Evolutionary conservation across 1,139 yeast genomes (phyloP).

Genomic region (Suhomyces kunorum): DNA sequence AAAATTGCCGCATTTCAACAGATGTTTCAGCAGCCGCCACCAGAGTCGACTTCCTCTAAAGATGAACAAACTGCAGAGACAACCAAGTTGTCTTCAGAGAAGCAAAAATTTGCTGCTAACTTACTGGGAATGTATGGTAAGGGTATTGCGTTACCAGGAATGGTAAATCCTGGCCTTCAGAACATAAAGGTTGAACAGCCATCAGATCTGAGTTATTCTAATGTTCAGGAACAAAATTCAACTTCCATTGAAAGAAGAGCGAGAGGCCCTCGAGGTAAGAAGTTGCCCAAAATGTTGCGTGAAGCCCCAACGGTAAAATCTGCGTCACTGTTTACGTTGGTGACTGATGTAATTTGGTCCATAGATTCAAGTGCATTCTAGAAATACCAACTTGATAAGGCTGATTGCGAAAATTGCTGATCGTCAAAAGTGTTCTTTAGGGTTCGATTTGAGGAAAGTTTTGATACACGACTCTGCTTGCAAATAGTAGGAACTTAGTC

Average conservation of each 20-base stretch:
- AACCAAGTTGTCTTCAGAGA: constrained; percentile 32
- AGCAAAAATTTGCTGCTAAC: constrained; percentile 52
- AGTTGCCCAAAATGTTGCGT: constrained; percentile 63
- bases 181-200: constrained; percentile 49
- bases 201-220: neutral
- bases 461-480: no score
- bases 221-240: neutral
- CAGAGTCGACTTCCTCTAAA: constrained; percentile 2
- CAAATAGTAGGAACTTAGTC: no score
- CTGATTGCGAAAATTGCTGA: no score
- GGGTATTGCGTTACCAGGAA: constrained; percentile 64
- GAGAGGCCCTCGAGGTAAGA: constrained; percentile 77
- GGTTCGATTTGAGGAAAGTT: no score
- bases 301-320: constrained; percentile 45
- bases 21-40: constrained; percentile 42
- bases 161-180: constrained; percentile 42
- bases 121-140: constrained; percentile 58
- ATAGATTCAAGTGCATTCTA: constrained; percentile 9
- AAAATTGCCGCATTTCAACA: constrained; percentile 80
- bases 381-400: no score
- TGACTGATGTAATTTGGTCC: constrained; percentile 43
- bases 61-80: constrained; percentile 9
- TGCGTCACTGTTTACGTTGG: constrained; percentile 31
- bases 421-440: neutral
- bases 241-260: constrained; percentile 43